A percentile compares a stretch with the other conserved stretches of the same genome.
These are phyloP conservation scores for Kodamaea kaohsiungensis DNA, from an alignment of 805 yeast species.

Conservation along the genomic window DNA sequence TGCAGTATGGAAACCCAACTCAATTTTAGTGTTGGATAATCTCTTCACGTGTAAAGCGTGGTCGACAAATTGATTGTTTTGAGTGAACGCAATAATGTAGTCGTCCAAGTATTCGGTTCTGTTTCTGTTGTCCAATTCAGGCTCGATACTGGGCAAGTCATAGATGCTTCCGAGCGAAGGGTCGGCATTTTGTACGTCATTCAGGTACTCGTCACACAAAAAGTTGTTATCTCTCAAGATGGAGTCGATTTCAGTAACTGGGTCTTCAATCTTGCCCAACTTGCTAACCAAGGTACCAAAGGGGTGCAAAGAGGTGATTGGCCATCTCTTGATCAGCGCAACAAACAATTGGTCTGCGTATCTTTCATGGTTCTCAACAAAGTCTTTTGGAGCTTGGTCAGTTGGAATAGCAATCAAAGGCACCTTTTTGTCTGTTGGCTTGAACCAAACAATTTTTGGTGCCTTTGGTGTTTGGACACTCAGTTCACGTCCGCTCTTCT, in stretches of 20 bases:
- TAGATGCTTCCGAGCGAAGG: slow-evolving; percentile 17
- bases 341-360: slow-evolving; percentile 84
- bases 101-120: slow-evolving; percentile 61
- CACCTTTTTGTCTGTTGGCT: slow-evolving; percentile 96
- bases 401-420: slow-evolving; percentile 98
- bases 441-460: slow-evolving; percentile 98
- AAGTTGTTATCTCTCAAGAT: slow-evolving; percentile 86
- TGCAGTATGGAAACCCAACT: slow-evolving; percentile 81
- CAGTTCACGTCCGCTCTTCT: slow-evolving; percentile 47
- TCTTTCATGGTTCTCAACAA: slow-evolving; percentile 85
- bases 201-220: slow-evolving; percentile 77
- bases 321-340: slow-evolving; percentile 98
- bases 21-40: slow-evolving; percentile 59
- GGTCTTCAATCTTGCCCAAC: slow-evolving; percentile 78
- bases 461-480: slow-evolving; percentile 47
- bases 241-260: slow-evolving; percentile 80
- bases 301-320: slow-evolving; percentile 97
- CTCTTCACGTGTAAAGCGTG: slow-evolving; percentile 81
- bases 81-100: slow-evolving; percentile 64
- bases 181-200: slow-evolving; percentile 24
- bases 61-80: slow-evolving; percentile 61
- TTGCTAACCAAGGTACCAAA: slow-evolving; percentile 91
- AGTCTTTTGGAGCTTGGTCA: slow-evolving; percentile 95
- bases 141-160: slow-evolving; percentile 44
- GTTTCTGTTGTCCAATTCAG: slow-evolving; percentile 32